Base-by-base conservation (phyloP, 2,329 filamentous ascomycete species). In the Camillea tinctor region DNA sequence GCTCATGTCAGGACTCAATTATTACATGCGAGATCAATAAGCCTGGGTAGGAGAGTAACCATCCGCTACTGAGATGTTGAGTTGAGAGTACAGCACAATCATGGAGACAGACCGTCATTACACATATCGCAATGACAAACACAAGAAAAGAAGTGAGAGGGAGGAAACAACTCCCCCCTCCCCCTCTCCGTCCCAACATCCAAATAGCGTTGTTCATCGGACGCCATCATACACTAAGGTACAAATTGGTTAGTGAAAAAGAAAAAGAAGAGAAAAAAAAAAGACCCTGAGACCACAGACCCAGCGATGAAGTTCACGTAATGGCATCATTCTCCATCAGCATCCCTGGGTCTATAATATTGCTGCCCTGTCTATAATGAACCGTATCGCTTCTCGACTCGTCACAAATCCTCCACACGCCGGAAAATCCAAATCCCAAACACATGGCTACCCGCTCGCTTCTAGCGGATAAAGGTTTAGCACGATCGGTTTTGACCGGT, bases 401-500 rank as follows among this genome's bases (percentile, higher is more conserved):
- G 60, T 49, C 57, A 60, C 63, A 60, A 61, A 58, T 60, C 66
- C 65, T 62, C 60, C 65, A 64, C 65, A 66, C 55, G 62, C 24
- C 26, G 56, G 61, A 59, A 61, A 59, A 57, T 44, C 55, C 63
- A 57, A 60, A 66, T 68, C 67, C 66, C 67, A 69, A 65, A 69
- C 64, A 67, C 66, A 61, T 67, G 67, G 66, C 64, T 69, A 70
- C 67, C 68, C 68, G 67, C 66, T 64, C 64, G 61, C 57, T 61
- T 68, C 68, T 70, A 70, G 66, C 68, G 65, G 63, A 64, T 66
- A 68, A 66, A 56, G 66, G 68, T 64, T 68, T 70, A 70, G 67
- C 65, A 67, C 68, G 68, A 70, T 70, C 68, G 62, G 58, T 66
- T 63, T 66, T 64, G 67, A 61, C 60, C 62, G 55, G 64, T 68